Conservation (phyloP, 768 basidiomycete genomes). For the Sarcomyxa edulis region DNA sequence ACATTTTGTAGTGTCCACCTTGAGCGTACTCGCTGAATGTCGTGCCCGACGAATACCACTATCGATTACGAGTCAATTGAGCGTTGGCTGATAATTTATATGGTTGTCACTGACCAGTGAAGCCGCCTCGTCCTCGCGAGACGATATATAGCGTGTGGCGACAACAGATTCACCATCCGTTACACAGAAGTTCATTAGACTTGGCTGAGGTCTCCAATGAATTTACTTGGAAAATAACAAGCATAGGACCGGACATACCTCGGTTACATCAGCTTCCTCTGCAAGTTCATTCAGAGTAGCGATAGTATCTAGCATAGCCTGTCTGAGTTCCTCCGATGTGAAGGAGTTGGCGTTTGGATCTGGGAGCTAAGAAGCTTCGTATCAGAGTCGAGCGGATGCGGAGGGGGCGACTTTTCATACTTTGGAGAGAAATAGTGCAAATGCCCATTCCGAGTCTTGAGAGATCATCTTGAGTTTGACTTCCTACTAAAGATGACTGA, state of each 20-base stretch:
- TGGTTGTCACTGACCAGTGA: slow-evolving; percentile 57
- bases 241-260: slow-evolving; percentile 38
- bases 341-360: slow-evolving; percentile 76
- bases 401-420: slow-evolving; percentile 31
- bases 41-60: slow-evolving; percentile 96
- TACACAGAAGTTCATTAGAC: slow-evolving; percentile 92
- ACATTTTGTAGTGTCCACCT: slow-evolving; percentile 92
- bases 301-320: slow-evolving; percentile 90
- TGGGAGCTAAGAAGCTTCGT: slow-evolving; percentile 51
- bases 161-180: slow-evolving; percentile 94
- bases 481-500: slow-evolving; percentile 1
- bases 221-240: not conserved
- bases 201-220: slow-evolving; percentile 46
- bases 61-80: slow-evolving; percentile 5
- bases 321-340: slow-evolving; percentile 61
- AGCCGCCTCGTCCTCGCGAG: slow-evolving; percentile 86
- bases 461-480: slow-evolving; percentile 1
- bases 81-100: not conserved
- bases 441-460: slow-evolving; percentile 95
- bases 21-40: slow-evolving; percentile 87
- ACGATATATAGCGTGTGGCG: slow-evolving; percentile 93
- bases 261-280: slow-evolving; percentile 65
- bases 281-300: slow-evolving; percentile 70
- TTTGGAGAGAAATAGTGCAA: slow-evolving; percentile 86
- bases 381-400: too few species aligned